Conservation (phyloP, 345 rosid genomes). For the Citrus maxima region DNA sequence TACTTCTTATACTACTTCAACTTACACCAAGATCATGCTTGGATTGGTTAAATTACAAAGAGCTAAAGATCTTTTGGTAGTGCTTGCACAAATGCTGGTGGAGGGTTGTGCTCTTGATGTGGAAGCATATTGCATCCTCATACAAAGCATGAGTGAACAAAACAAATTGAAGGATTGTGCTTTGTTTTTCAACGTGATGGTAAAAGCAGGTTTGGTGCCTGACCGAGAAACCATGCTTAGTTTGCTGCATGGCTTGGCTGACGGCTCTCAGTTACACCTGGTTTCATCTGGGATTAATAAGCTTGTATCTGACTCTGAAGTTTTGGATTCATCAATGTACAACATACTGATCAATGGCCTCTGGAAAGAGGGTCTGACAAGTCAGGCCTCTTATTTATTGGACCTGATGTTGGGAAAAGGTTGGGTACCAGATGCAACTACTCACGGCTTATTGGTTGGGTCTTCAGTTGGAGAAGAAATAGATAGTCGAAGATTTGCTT, state of each 20-base stretch:
- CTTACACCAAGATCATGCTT: slow-evolving; percentile 32
- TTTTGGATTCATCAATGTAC: slow-evolving; percentile 30
- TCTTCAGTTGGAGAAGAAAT: slow-evolving; percentile 22
- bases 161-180: slow-evolving; percentile 29
- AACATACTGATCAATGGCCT: slow-evolving; percentile 33
- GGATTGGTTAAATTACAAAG: slow-evolving; percentile 28
- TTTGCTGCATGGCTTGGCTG: slow-evolving; percentile 27
- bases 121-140: slow-evolving; percentile 42
- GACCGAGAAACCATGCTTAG: slow-evolving; percentile 26
- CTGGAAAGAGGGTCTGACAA: slow-evolving; percentile 45
- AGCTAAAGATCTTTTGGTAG: slow-evolving; percentile 18
- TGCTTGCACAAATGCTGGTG: slow-evolving; percentile 40
- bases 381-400: slow-evolving; percentile 33
- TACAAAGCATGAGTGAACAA: slow-evolving; percentile 29
- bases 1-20: slow-evolving; percentile 23
- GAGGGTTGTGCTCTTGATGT: slow-evolving; percentile 30
- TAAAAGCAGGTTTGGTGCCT: slow-evolving; percentile 34
- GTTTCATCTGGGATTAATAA: slow-evolving; percentile 24
- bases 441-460: slow-evolving; percentile 46
- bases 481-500: neutral
- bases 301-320: slow-evolving; percentile 21
- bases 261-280: slow-evolving; percentile 20
- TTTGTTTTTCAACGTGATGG: slow-evolving; percentile 36
- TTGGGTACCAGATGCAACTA: slow-evolving; percentile 45
- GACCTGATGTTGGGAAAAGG: slow-evolving; percentile 54